A percentile compares a stretch with the other conserved stretches of the same genome.
These are phyloP conservation scores for Dryas integrifolia DNA, from an alignment of 331 rosid species.

Conservation along the genomic window DNA sequence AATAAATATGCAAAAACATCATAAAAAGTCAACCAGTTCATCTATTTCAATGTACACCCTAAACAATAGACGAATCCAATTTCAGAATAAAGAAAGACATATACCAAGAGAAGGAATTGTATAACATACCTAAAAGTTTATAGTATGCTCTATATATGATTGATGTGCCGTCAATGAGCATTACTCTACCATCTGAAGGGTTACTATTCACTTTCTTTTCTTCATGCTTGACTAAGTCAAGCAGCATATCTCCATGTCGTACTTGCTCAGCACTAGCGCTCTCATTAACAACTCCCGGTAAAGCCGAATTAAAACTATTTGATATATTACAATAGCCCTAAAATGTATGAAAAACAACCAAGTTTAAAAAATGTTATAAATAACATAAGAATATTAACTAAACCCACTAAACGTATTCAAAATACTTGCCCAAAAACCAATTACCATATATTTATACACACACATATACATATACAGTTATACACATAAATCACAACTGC, in stretches of 20 bases:
- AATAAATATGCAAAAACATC: not conserved
- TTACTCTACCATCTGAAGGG: constrained; percentile 65
- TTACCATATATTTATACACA: not conserved
- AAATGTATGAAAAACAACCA: not conserved
- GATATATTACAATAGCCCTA: constrained; percentile 53
- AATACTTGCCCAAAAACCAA: constrained; percentile 14
- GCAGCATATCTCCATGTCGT: constrained; percentile 23
- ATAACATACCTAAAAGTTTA: constrained; percentile 70
- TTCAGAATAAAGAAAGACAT: constrained; percentile 6
- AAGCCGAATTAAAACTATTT: constrained; percentile 27
- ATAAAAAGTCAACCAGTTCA: no score
- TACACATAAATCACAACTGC: no score
- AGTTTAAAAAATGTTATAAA: not conserved
- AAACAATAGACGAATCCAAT: not conserved
- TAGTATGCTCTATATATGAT: constrained; percentile 79
- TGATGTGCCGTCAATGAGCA: constrained; percentile 91
- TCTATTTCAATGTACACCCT: no score
- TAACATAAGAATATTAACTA: not conserved
- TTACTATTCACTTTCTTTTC: constrained; percentile 26
- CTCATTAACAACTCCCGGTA: constrained; percentile 32
- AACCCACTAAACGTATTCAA: not conserved
- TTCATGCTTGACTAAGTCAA: constrained; percentile 30
- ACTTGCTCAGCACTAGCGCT: constrained; percentile 21
- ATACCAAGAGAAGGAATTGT: not conserved
- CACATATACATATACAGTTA: no score